Percentiles rank a stretch among this genome's conserved stretches.
phyloP scores from a whole-genome alignment of 2,329 filamentous ascomycete genomes.

The Sclerotinia spermophila region DNA sequence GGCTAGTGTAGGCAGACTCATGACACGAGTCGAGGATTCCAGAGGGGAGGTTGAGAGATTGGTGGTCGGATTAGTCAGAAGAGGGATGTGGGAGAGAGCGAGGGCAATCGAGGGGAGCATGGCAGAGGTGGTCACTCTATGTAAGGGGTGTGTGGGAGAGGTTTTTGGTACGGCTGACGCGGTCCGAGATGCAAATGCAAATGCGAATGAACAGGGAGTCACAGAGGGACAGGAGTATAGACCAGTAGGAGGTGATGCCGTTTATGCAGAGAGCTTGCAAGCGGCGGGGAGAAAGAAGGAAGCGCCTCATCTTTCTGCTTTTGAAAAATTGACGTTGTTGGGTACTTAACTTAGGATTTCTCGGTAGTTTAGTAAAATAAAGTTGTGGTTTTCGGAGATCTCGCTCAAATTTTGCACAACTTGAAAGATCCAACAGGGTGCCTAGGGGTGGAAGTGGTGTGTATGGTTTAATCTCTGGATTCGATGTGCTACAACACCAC shows the following conservation, averaged over 20 bases:
- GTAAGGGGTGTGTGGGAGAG: conserved; percentile 62
- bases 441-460: neutral
- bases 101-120: conserved; percentile 71
- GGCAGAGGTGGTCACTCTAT: conserved; percentile 69
- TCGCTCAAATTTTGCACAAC: neutral
- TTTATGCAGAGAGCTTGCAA: conserved; percentile 36
- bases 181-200: neutral
- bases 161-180: conserved; percentile 52
- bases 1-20: conserved; percentile 76
- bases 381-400: no score
- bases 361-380: neutral
- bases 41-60: conserved; percentile 70
- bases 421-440: neutral
- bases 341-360: conserved; percentile 23
- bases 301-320: conserved; percentile 36
- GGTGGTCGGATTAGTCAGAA: conserved; percentile 70
- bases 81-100: conserved; percentile 85
- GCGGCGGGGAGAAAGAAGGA: conserved; percentile 33
- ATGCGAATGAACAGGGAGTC: neutral
- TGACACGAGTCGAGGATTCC: conserved; percentile 73
- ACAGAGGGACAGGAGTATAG: conserved; percentile 28
- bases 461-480: neutral
- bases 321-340: conserved; percentile 45
- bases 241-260: conserved; percentile 36
- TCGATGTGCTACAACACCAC: no score